Evolutionary conservation across 768 basidiomycete species (phyloP).

Genomic region (Boletales sp.): DNA sequence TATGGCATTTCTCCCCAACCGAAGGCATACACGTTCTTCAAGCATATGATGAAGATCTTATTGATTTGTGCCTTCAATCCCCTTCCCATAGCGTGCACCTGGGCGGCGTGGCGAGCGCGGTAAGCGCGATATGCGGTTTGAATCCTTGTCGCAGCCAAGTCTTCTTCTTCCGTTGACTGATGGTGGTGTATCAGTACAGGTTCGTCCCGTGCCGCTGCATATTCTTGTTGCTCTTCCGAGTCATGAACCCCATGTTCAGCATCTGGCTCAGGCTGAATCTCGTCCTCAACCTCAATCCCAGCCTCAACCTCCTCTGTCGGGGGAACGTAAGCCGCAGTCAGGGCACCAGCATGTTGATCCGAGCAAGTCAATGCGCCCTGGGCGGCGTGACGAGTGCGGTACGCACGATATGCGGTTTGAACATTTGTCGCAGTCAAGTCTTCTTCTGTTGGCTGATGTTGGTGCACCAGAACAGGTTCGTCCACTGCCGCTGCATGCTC

Average conservation of each 20-base stretch:
- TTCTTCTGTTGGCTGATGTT: constrained; percentile 26
- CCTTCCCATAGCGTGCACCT: constrained; percentile 9
- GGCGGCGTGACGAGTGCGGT: constrained; percentile 1
- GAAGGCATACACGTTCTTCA: constrained; percentile 23
- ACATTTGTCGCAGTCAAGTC: constrained; percentile 21
- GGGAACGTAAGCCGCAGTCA: not conserved
- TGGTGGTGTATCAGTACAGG: constrained; percentile 13
- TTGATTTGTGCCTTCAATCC: constrained; percentile 20
- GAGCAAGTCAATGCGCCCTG: too few relatives aligned
- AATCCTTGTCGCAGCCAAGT: constrained; percentile 20
- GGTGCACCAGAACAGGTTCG: constrained; percentile 13
- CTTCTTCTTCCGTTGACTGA: constrained; percentile 25
- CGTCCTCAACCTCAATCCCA: not conserved
- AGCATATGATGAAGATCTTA: constrained; percentile 27
- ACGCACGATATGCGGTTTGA: constrained; percentile 14
- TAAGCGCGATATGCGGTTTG: constrained; percentile 16
- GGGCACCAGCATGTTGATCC: too few relatives aligned
- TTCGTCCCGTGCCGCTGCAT: constrained; percentile 8
- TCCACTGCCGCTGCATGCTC: constrained; percentile 6
- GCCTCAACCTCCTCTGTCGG: not conserved
- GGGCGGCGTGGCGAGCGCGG: not conserved
- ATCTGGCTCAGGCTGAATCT: not conserved
- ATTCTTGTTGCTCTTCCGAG: constrained; percentile 10
- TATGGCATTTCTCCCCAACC: constrained; percentile 32
- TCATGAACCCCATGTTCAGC: constrained; percentile 1